Evolutionary conservation across 768 basidiomycete species (phyloP).

Genomic region (Rhizopogon vulgaris): DNA sequence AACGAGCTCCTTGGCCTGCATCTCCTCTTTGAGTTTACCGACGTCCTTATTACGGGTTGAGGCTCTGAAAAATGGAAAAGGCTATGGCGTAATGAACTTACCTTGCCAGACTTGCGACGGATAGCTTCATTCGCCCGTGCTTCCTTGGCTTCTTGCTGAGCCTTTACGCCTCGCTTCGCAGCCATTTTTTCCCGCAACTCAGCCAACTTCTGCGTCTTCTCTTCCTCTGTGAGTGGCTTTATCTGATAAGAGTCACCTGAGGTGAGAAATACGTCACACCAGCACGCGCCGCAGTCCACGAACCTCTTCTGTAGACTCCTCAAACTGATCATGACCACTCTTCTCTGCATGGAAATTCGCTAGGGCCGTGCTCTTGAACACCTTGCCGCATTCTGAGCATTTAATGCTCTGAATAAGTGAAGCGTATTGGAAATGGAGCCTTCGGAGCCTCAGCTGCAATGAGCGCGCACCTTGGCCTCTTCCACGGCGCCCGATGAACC

Average conservation of each 20-base stretch:
- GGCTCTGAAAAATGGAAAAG: neutral
- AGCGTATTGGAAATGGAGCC: neutral
- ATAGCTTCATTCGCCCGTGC: slow-evolving; percentile 70
- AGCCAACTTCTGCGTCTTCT: slow-evolving; percentile 73
- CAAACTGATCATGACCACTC: slow-evolving; percentile 92
- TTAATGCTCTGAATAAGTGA: slow-evolving; percentile 61
- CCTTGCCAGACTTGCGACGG: slow-evolving; percentile 81
- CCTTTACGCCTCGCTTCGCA: slow-evolving; percentile 70
- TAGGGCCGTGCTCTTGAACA: slow-evolving; percentile 79
- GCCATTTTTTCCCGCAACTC: slow-evolving; percentile 79
- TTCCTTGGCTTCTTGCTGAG: slow-evolving; percentile 68
- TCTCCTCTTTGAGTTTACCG: slow-evolving; percentile 64
- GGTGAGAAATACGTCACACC: neutral
- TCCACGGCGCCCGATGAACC: slow-evolving; percentile 24
- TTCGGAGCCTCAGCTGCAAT: neutral
- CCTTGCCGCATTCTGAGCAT: slow-evolving; percentile 79
- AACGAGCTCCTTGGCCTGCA: slow-evolving; percentile 70
- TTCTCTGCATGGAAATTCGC: slow-evolving; percentile 94
- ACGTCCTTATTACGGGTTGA: slow-evolving; percentile 45
- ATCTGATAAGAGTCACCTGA: slow-evolving; percentile 42
- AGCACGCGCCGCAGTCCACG: neutral
- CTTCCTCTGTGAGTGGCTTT: slow-evolving; percentile 92
- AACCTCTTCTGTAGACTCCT: slow-evolving; percentile 93
- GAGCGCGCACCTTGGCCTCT: slow-evolving; percentile 56
- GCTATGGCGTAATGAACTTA: slow-evolving; percentile 18